Conservation (phyloP, 2,329 filamentous ascomycete species). For the Xylaria hypoxylon region DNA sequence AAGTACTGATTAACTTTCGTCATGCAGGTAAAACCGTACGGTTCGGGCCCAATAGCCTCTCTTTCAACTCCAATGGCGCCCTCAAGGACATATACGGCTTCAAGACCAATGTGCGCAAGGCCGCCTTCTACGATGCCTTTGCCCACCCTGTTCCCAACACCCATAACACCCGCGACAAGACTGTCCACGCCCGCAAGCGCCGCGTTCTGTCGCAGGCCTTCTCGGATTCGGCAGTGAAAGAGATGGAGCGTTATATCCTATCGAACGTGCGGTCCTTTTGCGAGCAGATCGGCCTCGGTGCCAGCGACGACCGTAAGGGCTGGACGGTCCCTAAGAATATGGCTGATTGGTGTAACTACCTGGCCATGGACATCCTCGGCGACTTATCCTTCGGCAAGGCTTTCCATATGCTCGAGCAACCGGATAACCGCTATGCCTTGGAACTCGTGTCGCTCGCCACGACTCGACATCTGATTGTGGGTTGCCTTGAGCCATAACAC, state of each 20-base stretch:
- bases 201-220: slow-evolving; percentile 79
- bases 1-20: slow-evolving; percentile 29
- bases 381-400: slow-evolving; percentile 72
- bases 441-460: slow-evolving; percentile 75
- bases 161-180: slow-evolving; percentile 77
- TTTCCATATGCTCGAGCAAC: slow-evolving; percentile 69
- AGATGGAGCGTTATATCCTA: slow-evolving; percentile 75
- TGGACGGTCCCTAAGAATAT: slow-evolving; percentile 72
- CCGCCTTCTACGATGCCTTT: slow-evolving; percentile 79
- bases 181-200: slow-evolving; percentile 76
- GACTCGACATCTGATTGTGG: slow-evolving; percentile 74
- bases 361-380: slow-evolving; percentile 72
- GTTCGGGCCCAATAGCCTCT: slow-evolving; percentile 81
- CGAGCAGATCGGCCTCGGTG: slow-evolving; percentile 62
- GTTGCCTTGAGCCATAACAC: slow-evolving; percentile 45
- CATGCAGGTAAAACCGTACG: slow-evolving; percentile 72
- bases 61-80: slow-evolving; percentile 78
- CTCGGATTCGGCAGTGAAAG: slow-evolving; percentile 72
- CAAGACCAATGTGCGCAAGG: slow-evolving; percentile 72
- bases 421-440: slow-evolving; percentile 74
- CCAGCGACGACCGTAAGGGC: slow-evolving; percentile 60
- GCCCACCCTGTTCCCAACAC: slow-evolving; percentile 78
- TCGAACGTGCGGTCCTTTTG: slow-evolving; percentile 75
- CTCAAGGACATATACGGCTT: slow-evolving; percentile 76
- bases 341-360: slow-evolving; percentile 71